These are phyloP conservation scores for Leccinum fibrillosum DNA, from an alignment of 768 basidiomycete species.

Conservation along the genomic window DNA sequence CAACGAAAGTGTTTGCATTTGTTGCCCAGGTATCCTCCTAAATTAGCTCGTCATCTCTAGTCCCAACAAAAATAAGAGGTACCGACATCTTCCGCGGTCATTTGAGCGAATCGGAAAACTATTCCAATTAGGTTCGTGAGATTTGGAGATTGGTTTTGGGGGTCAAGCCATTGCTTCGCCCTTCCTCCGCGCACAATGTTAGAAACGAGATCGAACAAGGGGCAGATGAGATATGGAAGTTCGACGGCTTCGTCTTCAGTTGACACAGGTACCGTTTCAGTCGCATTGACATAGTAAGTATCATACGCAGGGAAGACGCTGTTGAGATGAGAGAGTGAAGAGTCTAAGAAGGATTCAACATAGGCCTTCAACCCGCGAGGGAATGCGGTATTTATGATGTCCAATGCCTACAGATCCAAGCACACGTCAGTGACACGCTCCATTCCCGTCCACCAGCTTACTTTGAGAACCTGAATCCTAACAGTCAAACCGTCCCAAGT, in stretches of 20 bases:
- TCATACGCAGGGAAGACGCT: slow-evolving; percentile 57
- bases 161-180: slow-evolving; percentile 61
- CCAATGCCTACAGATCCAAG: slow-evolving; percentile 57
- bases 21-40: slow-evolving; percentile 91
- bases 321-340: slow-evolving; percentile 58
- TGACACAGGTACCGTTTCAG: slow-evolving; percentile 54
- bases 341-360: slow-evolving; percentile 55
- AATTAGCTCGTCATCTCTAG: background rate
- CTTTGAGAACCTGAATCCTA: slow-evolving; percentile 83
- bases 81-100: slow-evolving; percentile 86
- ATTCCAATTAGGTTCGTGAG: slow-evolving; percentile 48
- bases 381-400: slow-evolving; percentile 78
- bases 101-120: slow-evolving; percentile 73
- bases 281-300: slow-evolving; percentile 56
- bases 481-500: slow-evolving; percentile 84
- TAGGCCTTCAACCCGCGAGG: slow-evolving; percentile 66
- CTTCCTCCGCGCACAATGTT: slow-evolving; percentile 62
- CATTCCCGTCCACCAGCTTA: slow-evolving; percentile 28
- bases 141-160: slow-evolving; percentile 32
- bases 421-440: background rate
- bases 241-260: slow-evolving; percentile 77
- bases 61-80: background rate
- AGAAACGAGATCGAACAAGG: slow-evolving; percentile 78
- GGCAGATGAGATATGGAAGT: slow-evolving; percentile 71
- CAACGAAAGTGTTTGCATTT: slow-evolving; percentile 89